A percentile compares a stretch with the other conserved stretches of the same genome.
Evolutionary conservation across 2,329 filamentous ascomycete species (phyloP).

Genomic region (Fusarium decemcellulare): DNA sequence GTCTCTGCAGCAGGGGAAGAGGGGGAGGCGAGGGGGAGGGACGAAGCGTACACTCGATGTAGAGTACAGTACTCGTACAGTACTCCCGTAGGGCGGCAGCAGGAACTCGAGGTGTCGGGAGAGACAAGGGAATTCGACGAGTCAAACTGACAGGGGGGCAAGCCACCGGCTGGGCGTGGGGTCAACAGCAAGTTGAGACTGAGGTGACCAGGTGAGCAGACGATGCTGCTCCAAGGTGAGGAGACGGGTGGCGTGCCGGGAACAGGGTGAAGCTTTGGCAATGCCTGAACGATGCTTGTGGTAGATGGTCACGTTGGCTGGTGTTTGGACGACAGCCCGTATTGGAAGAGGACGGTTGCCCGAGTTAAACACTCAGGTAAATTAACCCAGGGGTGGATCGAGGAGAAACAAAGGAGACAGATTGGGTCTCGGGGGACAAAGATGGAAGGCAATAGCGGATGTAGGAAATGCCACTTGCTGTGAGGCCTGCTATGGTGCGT

Average conservation of each 20-base stretch:
- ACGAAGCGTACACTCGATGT: slow-evolving; percentile 20
- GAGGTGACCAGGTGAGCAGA: slow-evolving; percentile 47
- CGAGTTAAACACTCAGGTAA: slow-evolving; percentile 11
- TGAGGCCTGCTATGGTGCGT: slow-evolving; percentile 12
- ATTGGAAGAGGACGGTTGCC: slow-evolving; percentile 14
- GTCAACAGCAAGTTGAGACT: slow-evolving; percentile 30
- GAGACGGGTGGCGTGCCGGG: slow-evolving; percentile 46
- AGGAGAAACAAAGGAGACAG: slow-evolving; percentile 26
- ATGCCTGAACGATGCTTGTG: slow-evolving; percentile 17
- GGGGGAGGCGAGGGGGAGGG: slow-evolving; percentile 14
- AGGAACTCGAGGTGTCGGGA: slow-evolving; percentile 24
- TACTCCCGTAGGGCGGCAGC: slow-evolving; percentile 1
- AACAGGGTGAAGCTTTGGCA: slow-evolving; percentile 17
- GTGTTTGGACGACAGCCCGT: slow-evolving; percentile 39
- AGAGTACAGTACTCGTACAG: slow-evolving; percentile 15
- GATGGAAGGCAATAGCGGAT: slow-evolving; percentile 20
- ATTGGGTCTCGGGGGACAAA: slow-evolving; percentile 22
- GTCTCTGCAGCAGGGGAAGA: slow-evolving; percentile 33
- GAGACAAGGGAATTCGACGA: slow-evolving; percentile 30
- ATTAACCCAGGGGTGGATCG: slow-evolving; percentile 13
- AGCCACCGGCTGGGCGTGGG: slow-evolving; percentile 41
- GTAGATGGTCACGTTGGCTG: slow-evolving; percentile 39
- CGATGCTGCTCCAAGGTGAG: slow-evolving; percentile 45
- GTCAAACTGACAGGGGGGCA: slow-evolving; percentile 22
- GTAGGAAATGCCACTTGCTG: slow-evolving; percentile 33